Evolutionary conservation across 345 rosid species (phyloP).

Genomic region (Raphanus sativus): DNA sequence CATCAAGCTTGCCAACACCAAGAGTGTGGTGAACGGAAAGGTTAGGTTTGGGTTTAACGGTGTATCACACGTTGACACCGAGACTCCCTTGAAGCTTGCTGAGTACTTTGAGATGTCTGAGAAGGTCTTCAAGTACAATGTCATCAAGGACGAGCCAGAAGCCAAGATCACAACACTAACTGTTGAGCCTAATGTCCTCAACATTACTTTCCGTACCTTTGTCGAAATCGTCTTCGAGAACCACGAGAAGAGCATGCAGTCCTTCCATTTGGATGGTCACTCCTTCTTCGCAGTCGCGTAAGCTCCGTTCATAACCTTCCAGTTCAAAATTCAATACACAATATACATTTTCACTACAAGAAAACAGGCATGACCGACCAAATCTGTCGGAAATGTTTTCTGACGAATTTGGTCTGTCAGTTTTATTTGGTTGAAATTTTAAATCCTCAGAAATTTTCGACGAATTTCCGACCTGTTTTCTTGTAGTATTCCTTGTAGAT

Average conservation of each 20-base stretch:
- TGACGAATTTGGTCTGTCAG: neutral
- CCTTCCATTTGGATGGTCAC: constrained; percentile 66
- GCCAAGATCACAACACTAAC: constrained; percentile 28
- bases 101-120: constrained; percentile 52
- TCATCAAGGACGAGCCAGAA: constrained; percentile 48
- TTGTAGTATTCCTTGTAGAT: neutral
- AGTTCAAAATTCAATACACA: neutral
- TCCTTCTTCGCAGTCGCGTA: constrained; percentile 84
- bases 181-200: constrained; percentile 50
- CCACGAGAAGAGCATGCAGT: constrained; percentile 63
- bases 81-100: constrained; percentile 65
- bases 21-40: constrained; percentile 44
- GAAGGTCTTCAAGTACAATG: constrained; percentile 59
- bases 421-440: neutral
- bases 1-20: constrained; percentile 56
- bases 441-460: no score
- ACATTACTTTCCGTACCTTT: constrained; percentile 66
- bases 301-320: constrained; percentile 19
- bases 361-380: neutral
- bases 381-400: neutral
- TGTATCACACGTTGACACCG: constrained; percentile 52
- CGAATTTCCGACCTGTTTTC: neutral
- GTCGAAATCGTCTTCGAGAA: constrained; percentile 80
- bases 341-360: neutral
- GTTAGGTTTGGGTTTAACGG: constrained; percentile 66